These are phyloP conservation scores for Typha latifolia DNA, from an alignment of 176 grass and related monocot species.

Conservation along the genomic window DNA sequence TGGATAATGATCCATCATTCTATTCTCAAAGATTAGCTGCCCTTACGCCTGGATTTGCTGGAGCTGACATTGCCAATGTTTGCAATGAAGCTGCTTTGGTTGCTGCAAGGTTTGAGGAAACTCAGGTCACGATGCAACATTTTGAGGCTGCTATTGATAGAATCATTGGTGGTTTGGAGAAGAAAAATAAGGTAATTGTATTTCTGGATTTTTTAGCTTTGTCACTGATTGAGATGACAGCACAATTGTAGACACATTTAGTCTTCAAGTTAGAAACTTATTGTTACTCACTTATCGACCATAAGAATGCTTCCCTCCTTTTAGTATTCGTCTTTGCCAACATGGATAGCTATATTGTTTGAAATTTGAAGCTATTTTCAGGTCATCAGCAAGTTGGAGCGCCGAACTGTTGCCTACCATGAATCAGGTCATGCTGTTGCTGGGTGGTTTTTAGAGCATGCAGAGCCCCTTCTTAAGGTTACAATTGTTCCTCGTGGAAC, in stretches of 20 bases:
- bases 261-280: not conserved
- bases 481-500: constrained; percentile 91
- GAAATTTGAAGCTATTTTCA: constrained; percentile 30
- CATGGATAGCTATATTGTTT: constrained; percentile 3
- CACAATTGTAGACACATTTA: not conserved
- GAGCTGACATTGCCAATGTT: constrained; percentile 92
- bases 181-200: constrained; percentile 81
- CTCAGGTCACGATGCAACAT: constrained; percentile 60
- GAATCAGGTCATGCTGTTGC: constrained; percentile 92
- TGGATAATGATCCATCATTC: constrained; percentile 71
- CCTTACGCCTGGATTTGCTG: constrained; percentile 87
- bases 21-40: constrained; percentile 94
- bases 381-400: constrained; percentile 92
- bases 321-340: not conserved
- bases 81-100: constrained; percentile 90
- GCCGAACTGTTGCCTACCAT: constrained; percentile 81
- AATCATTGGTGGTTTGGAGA: constrained; percentile 85
- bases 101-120: constrained; percentile 57
- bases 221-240: not conserved
- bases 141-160: constrained; percentile 89
- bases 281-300: not conserved
- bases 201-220: not conserved
- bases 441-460: constrained; percentile 97
- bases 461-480: constrained; percentile 83
- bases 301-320: not conserved